Conservation (phyloP, 2,329 filamentous ascomycete genomes). For the Fusarium sarcochroum region DNA sequence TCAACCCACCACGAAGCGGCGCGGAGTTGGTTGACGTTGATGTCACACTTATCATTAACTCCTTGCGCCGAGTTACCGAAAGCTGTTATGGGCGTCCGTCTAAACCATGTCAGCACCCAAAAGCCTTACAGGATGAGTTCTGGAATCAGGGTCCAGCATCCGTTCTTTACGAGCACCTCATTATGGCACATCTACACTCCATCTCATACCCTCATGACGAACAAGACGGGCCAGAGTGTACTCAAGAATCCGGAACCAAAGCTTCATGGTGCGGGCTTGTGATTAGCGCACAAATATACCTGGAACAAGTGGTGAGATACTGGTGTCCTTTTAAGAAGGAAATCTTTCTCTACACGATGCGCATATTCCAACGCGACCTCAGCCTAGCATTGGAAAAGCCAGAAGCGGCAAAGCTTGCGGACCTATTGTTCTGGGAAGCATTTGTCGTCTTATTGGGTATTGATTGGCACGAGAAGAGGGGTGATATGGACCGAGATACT, state of each 20-base stretch:
- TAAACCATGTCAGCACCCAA: neutral
- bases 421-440: slow-evolving; percentile 10
- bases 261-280: slow-evolving; percentile 15
- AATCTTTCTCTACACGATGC: slow-evolving; percentile 15
- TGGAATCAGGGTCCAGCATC: neutral
- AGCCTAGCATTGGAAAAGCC: neutral
- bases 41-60: neutral
- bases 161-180: neutral
- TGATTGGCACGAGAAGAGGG: neutral
- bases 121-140: slow-evolving; percentile 1
- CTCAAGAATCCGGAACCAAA: neutral
- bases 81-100: neutral
- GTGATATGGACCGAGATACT: slow-evolving; percentile 2
- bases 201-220: neutral
- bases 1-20: neutral
- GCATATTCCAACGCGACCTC: slow-evolving; percentile 12
- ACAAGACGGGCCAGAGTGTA: neutral
- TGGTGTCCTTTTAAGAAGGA: slow-evolving; percentile 2
- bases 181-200: slow-evolving; percentile 4
- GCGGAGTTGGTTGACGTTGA: neutral
- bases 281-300: neutral
- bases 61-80: neutral
- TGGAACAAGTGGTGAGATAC: neutral
- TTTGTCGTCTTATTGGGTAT: slow-evolving; percentile 6
- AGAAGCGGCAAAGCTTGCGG: neutral